A percentile compares a stretch with the other conserved stretches of the same genome.
Conservation (phyloP, 1,139 yeast species). For the Debaryomyces singareniensis region DNA sequence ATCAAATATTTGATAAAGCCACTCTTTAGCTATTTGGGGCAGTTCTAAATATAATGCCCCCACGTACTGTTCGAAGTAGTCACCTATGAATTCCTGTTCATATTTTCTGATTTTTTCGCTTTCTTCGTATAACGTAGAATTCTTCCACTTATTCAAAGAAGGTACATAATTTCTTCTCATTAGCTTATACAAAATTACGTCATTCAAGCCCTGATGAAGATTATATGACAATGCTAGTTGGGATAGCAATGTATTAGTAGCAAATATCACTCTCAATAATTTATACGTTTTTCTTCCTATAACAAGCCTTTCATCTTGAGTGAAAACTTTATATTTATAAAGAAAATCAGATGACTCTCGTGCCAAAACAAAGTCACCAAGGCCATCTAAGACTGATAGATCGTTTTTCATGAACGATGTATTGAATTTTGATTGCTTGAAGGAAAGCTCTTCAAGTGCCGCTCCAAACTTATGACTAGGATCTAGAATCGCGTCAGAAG, state of each 20-base stretch:
- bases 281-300: conserved; percentile 23
- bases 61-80: conserved; percentile 39
- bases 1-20: conserved; percentile 28
- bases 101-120: conserved; percentile 20
- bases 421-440: conserved; percentile 11
- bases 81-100: conserved; percentile 41
- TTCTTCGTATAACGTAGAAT: conserved; percentile 9
- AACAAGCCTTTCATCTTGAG: conserved; percentile 8
- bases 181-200: conserved; percentile 16
- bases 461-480: conserved; percentile 25
- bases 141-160: conserved; percentile 13
- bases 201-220: conserved; percentile 30
- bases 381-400: conserved; percentile 38
- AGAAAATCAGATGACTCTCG: conserved; percentile 32
- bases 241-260: conserved; percentile 36
- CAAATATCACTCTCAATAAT: conserved; percentile 28
- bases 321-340: conserved; percentile 13
- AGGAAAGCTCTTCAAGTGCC: too few species aligned
- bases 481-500: conserved; percentile 26
- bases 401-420: conserved; percentile 26
- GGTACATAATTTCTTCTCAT: conserved; percentile 20
- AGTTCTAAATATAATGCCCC: conserved; percentile 39
- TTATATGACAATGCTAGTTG: conserved; percentile 33
- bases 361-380: conserved; percentile 39
- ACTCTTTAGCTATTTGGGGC: conserved; percentile 30